Conservation (phyloP, 345 rosid species). For the Pistacia integerrima region DNA sequence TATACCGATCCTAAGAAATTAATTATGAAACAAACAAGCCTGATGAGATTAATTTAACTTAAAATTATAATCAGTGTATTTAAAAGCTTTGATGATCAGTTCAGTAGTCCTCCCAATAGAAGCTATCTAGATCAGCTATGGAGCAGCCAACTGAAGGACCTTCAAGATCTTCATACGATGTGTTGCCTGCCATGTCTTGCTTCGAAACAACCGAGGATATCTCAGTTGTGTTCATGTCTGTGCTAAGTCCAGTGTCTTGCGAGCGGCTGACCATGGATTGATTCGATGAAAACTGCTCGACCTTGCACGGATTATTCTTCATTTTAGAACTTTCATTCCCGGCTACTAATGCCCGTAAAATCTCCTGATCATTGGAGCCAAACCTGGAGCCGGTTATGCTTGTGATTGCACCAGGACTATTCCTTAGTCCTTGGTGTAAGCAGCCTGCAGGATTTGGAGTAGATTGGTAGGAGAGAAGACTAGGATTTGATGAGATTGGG, state of each 20-base stretch:
- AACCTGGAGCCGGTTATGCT: constrained; percentile 10
- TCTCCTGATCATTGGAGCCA: constrained; percentile 16
- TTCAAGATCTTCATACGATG: constrained; percentile 31
- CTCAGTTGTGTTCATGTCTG: constrained; percentile 59
- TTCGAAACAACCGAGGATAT: constrained; percentile 49
- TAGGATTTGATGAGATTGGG: constrained; percentile 30
- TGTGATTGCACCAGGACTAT: constrained; percentile 5
- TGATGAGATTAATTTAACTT: neutral
- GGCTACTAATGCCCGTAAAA: constrained; percentile 26
- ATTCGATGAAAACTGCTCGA: constrained; percentile 57
- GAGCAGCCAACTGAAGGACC: neutral
- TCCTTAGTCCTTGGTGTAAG: constrained; percentile 32
- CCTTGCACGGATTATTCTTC: constrained; percentile 39
- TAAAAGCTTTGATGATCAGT: too few relatives aligned
- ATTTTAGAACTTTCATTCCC: constrained; percentile 9
- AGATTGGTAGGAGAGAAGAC: constrained; percentile 13
- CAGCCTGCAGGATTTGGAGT: constrained; percentile 15
- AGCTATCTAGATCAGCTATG: constrained; percentile 39
- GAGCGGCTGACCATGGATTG: constrained; percentile 58
- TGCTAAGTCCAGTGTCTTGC: constrained; percentile 66
- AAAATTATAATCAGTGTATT: too few relatives aligned
- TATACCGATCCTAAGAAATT: constrained; percentile 16
- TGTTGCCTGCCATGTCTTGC: constrained; percentile 36
- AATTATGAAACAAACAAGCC: constrained; percentile 11
- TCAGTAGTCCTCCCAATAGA: constrained; percentile 46